These are phyloP conservation scores for Coemansia sp. DNA, from an alignment of 192 early-diverging fungal genomes.

Conservation along the genomic window DNA sequence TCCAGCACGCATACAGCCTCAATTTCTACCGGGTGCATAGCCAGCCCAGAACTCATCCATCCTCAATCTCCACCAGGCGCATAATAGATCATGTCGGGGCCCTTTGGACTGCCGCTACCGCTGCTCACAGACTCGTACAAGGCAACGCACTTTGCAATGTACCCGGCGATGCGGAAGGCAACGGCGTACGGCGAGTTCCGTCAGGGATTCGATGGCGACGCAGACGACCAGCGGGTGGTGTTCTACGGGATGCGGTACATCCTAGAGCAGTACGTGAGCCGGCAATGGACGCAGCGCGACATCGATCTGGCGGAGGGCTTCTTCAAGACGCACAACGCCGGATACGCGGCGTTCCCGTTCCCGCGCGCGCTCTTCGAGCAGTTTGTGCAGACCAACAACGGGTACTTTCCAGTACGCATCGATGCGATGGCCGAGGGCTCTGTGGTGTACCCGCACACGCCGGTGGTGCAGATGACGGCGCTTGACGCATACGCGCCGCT, in stretches of 20 bases:
- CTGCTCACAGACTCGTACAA: constrained; percentile 90
- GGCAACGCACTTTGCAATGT: constrained; percentile 72
- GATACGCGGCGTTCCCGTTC: constrained; percentile 68
- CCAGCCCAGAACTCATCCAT: not conserved
- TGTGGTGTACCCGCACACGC: constrained; percentile 77
- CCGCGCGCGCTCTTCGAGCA: constrained; percentile 77
- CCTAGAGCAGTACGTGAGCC: constrained; percentile 72
- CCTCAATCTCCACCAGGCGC: not conserved
- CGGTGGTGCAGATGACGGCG: constrained; percentile 82
- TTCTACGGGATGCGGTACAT: constrained; percentile 88
- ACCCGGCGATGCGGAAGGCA: constrained; percentile 70
- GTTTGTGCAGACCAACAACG: constrained; percentile 77
- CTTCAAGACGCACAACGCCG: constrained; percentile 75
- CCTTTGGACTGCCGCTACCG: constrained; percentile 61
- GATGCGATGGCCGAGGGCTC: constrained; percentile 80
- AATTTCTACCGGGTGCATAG: not conserved
- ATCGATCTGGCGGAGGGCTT: constrained; percentile 69
- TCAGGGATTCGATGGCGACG: constrained; percentile 64
- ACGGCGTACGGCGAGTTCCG: constrained; percentile 88
- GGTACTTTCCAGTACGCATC: constrained; percentile 86
- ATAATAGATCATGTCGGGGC: constrained; percentile 41
- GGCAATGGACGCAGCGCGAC: constrained; percentile 70
- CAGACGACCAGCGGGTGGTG: constrained; percentile 72
- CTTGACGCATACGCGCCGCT: constrained; percentile 70
- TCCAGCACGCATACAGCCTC: too few relatives aligned